These are phyloP conservation scores for Collybia sp. DNA, from an alignment of 768 basidiomycete genomes.

Conservation along the genomic window DNA sequence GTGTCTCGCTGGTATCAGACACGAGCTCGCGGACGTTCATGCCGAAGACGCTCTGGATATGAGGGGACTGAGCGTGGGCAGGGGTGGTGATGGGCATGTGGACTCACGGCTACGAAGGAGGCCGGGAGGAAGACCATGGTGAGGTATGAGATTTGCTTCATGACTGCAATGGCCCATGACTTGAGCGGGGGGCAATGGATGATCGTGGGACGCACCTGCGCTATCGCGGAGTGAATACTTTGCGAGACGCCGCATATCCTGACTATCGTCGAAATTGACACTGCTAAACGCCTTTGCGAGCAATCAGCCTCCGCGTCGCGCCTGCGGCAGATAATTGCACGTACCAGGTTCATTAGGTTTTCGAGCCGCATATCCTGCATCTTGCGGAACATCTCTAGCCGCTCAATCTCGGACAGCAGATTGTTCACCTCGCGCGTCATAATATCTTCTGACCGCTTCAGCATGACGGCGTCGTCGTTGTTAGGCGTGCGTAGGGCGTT, in stretches of 20 bases:
- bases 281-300: constrained; percentile 43
- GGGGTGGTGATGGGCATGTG: not conserved
- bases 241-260: constrained; percentile 45
- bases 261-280: constrained; percentile 53
- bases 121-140: constrained; percentile 48
- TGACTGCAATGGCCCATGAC: constrained; percentile 11
- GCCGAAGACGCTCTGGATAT: constrained; percentile 27
- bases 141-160: constrained; percentile 40
- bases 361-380: constrained; percentile 32
- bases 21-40: constrained; percentile 37
- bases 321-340: constrained; percentile 1
- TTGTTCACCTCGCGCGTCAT: constrained; percentile 33
- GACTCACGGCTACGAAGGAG: constrained; percentile 27
- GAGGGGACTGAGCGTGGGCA: not conserved
- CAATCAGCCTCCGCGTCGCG: too few species aligned
- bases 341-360: constrained; percentile 43
- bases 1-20: constrained; percentile 17
- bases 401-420: constrained; percentile 36
- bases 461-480: not conserved
- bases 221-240: constrained; percentile 41
- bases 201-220: constrained; percentile 12
- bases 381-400: constrained; percentile 29
- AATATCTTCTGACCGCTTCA: constrained; percentile 3
- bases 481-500: not conserved
- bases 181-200: not conserved